Base-by-base conservation (phyloP, 208 protist species). In the Wallacemonas rigidus region DNA sequence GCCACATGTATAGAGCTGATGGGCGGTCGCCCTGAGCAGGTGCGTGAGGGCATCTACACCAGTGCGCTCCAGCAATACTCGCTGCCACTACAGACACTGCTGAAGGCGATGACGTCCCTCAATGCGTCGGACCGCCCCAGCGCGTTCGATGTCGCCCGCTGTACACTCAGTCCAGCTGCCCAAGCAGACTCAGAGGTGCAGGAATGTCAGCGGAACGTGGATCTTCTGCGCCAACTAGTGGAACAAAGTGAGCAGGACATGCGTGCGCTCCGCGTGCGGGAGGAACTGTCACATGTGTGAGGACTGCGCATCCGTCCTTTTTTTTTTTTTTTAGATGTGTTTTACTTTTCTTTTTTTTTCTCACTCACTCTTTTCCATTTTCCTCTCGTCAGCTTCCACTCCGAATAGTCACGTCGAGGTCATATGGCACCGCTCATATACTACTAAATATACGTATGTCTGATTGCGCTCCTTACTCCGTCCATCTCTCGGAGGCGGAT, bases 1-100 rank as follows among this genome's bases (percentile, higher is more conserved):
- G 87, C 87, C n/a, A 95, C 76, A 43, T 88, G 92, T 40, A 87
- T 91, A 38, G 82, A 91, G 53, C 77, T 97, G 50, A 92, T 91
- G 83, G 76, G 73, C 14, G 75, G 79, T 12, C 67, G 81, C 57
- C 53, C 79, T 4, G 50, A 57, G 6, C 77, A 82, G 41, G 89
- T 90, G 1, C 56, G 76, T 14, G 48, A 38, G 41, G 75, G 79
- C 26, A 62, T 43, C 17, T 81, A 75, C 60, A 64, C 75, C 5
- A 48, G 55, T n/a, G 53, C 41, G 9, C 69, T 67, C 41, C 38
- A 41, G 6, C n/a, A 14, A 15, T 89, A 88, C 72, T 82, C 72
- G 3, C 17, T 51, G 1, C 38, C 67, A 38, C 63, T 85, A 14
- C 71, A 78, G 50, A 36, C 69, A 8, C 48, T 85, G n/a, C 50